These are phyloP conservation scores for Piper betle DNA, from an alignment of 164 flowering plant species.

Conservation along the genomic window DNA sequence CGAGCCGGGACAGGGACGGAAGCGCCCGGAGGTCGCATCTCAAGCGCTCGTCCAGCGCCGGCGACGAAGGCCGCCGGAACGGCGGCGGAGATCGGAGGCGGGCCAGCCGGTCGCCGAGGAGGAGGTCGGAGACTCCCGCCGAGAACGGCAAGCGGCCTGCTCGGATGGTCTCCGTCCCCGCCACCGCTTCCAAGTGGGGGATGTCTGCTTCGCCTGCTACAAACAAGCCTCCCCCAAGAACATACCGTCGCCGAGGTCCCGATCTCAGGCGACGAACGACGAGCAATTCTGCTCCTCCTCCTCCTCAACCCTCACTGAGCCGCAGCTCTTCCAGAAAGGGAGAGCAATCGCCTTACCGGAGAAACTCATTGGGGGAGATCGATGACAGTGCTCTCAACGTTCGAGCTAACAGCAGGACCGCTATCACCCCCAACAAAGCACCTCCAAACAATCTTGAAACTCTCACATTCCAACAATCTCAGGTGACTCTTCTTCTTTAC, in stretches of 20 bases:
- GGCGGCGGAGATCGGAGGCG: slow-evolving; percentile 37
- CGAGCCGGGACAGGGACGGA: slow-evolving; percentile 63
- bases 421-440: too few species aligned
- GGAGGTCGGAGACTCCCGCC: slow-evolving; percentile 44
- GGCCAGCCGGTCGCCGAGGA: slow-evolving; percentile 71
- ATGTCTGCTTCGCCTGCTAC: background rate
- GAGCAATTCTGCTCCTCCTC: background rate
- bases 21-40: slow-evolving; percentile 5
- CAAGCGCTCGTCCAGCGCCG: slow-evolving; percentile 55
- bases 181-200: slow-evolving; percentile 5
- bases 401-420: too few species aligned
- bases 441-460: too few species aligned
- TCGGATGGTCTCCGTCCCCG: slow-evolving; percentile 81
- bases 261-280: slow-evolving; percentile 55
- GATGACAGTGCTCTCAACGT: slow-evolving; percentile 25
- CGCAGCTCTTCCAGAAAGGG: slow-evolving; percentile 71
- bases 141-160: slow-evolving; percentile 29
- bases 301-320: slow-evolving; percentile 40
- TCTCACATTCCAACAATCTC: too few species aligned
- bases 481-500: too few species aligned
- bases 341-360: slow-evolving; percentile 73
- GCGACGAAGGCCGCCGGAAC: slow-evolving; percentile 32
- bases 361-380: slow-evolving; percentile 67
- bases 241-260: slow-evolving; percentile 63
- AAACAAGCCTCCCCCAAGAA: slow-evolving; percentile 19